phyloP scores from a whole-genome alignment of 768 basidiomycete genomes.

The Filobasidium floriforme region DNA sequence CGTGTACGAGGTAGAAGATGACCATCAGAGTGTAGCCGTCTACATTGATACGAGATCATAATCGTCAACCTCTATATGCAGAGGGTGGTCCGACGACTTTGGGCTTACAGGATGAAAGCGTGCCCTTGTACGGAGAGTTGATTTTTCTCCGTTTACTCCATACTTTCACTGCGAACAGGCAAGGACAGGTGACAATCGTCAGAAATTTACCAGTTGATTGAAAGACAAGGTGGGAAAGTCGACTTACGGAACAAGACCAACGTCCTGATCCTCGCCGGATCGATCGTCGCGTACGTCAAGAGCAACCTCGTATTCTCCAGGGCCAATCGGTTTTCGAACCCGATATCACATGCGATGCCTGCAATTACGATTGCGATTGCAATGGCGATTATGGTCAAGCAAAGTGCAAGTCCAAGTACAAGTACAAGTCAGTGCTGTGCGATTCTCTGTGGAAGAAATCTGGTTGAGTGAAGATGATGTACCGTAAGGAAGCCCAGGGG shows the following conservation, averaged over 20 bases:
- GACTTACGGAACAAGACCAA: conserved; percentile 94
- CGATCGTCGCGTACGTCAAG: conserved; percentile 95
- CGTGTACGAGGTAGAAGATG: conserved; percentile 94
- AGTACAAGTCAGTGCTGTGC: conserved; percentile 42
- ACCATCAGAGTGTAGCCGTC: conserved; percentile 95
- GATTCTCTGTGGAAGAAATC: background rate
- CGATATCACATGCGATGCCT: conserved; percentile 96
- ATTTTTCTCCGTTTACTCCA: conserved; percentile 99
- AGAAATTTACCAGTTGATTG: too few relatives aligned
- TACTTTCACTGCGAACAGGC: conserved; percentile 82
- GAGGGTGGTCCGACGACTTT: background rate
- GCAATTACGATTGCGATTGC: too few relatives aligned
- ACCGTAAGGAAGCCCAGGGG: conserved; percentile 43
- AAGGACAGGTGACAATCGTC: too few relatives aligned
- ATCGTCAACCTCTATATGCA: background rate
- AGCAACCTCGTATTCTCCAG: conserved; percentile 92
- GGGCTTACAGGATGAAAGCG: conserved; percentile 66
- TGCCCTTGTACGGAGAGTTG: conserved; percentile 96
- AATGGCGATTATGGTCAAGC: too few relatives aligned
- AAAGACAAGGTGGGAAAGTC: too few relatives aligned
- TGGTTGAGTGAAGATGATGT: background rate
- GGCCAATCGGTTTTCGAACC: conserved; percentile 93
- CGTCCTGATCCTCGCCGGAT: conserved; percentile 84
- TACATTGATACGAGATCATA: conserved; percentile 10
- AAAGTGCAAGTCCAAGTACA: too few relatives aligned